Evolutionary conservation across 2,329 filamentous ascomycete genomes (phyloP), one percentile per base, ranked within the genome.

Genomic region (Calcarisporium arbuscula): DNA sequence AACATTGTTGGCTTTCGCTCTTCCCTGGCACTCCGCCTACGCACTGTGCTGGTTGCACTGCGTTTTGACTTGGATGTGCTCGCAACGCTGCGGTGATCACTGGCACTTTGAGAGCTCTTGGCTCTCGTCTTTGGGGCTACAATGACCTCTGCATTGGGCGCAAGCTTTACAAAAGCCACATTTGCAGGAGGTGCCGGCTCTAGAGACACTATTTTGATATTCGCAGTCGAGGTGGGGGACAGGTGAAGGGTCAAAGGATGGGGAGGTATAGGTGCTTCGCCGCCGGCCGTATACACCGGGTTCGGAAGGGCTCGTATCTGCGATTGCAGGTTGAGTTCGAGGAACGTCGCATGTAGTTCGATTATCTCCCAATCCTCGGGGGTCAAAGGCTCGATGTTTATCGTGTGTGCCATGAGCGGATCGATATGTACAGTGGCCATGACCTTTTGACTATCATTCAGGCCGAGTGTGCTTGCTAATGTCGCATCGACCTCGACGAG

Each of bases 321-420:
- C 28, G 82, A 85, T 20, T 95, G 70, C 34, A 98, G 79, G 58
- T 98, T 96, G 45, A 95, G 71, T 55, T 98, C 92, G 32, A 98
- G 70, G 53, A 96, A 98, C 12, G 83, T 92, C 5, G 92, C 92
- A 65, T 98, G 92, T 3, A 98, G 69, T 60, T 98, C 92, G 49
- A 98, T 96, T 51, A 96, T 94, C 62, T 98, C 92, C 92, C 92
- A 98, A 56, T 98, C 92, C 39, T 94, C 87, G 2, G 90, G 80
- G 0, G 92, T 96, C 50, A 96, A 64, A 21, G 92, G 92, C 57
- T 98, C 94, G 49, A 98, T 96, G 55, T 95, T 88, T 59, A 98
- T 83, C 2, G 89, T 96, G 58, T 95, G 87, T 31, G 88, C 87
- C 44, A 92, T 65, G 3, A 89, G 88, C 31, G 90, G 90, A 55